Conservation (phyloP, 768 basidiomycete species). For the Rickenella mellea region DNA sequence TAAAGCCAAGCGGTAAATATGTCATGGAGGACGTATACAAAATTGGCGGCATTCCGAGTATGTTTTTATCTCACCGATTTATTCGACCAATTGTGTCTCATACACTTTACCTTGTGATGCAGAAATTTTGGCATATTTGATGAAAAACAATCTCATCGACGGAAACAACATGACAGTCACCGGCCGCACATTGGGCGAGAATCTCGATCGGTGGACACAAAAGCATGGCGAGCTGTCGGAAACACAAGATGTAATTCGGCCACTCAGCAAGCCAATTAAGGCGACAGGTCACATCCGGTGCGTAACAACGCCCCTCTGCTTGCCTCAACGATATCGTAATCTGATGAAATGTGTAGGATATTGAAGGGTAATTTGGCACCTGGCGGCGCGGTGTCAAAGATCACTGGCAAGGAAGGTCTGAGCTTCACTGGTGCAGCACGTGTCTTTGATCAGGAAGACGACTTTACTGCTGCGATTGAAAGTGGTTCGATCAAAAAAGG, state of each 20-base stretch:
- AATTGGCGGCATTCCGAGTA: constrained; percentile 94
- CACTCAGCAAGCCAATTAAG: constrained; percentile 83
- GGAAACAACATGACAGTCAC: constrained; percentile 90
- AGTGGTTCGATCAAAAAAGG: constrained; percentile 82
- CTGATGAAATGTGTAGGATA: constrained; percentile 41
- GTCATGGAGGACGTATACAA: constrained; percentile 97
- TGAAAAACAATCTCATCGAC: constrained; percentile 83
- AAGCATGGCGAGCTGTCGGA: constrained; percentile 68
- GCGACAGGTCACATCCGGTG: constrained; percentile 83
- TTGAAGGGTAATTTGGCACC: constrained; percentile 88
- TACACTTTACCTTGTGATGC: constrained; percentile 5
- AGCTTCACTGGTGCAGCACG: constrained; percentile 87
- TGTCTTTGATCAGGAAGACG: constrained; percentile 85
- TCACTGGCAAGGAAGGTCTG: constrained; percentile 92
- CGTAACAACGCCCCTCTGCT: constrained; percentile 8
- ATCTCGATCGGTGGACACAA: constrained; percentile 82
- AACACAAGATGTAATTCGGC: constrained; percentile 79
- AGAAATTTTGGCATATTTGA: constrained; percentile 81
- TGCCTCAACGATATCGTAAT: constrained; percentile 3
- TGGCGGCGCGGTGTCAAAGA: constrained; percentile 93
- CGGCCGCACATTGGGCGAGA: constrained; percentile 83
- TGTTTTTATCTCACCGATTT: constrained; percentile 18
- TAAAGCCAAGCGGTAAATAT: constrained; percentile 96
- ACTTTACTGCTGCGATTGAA: constrained; percentile 83
- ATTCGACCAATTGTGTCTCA: constrained; percentile 1